Evolutionary conservation across 768 basidiomycete species (phyloP).

Genomic region (Lentinula raphanica): DNA sequence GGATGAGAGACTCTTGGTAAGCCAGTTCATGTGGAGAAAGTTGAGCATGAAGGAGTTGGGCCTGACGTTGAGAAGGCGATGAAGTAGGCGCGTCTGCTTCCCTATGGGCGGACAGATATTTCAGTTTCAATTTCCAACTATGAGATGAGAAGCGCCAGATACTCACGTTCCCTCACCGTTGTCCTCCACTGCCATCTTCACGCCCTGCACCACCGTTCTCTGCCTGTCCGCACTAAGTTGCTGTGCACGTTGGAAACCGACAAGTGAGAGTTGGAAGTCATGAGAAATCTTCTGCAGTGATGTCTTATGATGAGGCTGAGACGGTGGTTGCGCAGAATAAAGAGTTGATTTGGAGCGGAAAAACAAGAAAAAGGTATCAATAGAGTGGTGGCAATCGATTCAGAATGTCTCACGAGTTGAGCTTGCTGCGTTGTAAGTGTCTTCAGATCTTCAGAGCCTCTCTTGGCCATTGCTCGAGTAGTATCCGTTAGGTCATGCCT

Average conservation of each 20-base stretch:
- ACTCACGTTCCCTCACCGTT: conserved; percentile 24
- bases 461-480: conserved; percentile 92
- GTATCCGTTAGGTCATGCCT: conserved; percentile 94
- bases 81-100: conserved; percentile 30
- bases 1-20: conserved; percentile 92
- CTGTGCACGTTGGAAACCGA: conserved; percentile 89
- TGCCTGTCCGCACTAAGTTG: conserved; percentile 87
- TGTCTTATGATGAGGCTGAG: conserved; percentile 76
- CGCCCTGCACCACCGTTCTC: conserved; percentile 81
- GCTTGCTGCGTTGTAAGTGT: conserved; percentile 68
- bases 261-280: conserved; percentile 85
- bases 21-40: conserved; percentile 90
- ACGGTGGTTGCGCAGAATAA: background rate
- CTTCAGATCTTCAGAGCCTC: conserved; percentile 91
- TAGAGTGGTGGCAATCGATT: background rate
- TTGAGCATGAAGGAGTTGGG: conserved; percentile 62
- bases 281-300: conserved; percentile 88
- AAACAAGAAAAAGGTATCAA: background rate
- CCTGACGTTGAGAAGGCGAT: conserved; percentile 60
- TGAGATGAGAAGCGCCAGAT: background rate
- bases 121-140: background rate
- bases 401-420: conserved; percentile 41
- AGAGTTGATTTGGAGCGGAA: background rate
- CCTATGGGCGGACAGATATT: conserved; percentile 8
- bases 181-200: conserved; percentile 80